Evolutionary conservation across 2,329 filamentous ascomycete genomes (phyloP).

Genomic region (Mycocentrospora acerina): DNA sequence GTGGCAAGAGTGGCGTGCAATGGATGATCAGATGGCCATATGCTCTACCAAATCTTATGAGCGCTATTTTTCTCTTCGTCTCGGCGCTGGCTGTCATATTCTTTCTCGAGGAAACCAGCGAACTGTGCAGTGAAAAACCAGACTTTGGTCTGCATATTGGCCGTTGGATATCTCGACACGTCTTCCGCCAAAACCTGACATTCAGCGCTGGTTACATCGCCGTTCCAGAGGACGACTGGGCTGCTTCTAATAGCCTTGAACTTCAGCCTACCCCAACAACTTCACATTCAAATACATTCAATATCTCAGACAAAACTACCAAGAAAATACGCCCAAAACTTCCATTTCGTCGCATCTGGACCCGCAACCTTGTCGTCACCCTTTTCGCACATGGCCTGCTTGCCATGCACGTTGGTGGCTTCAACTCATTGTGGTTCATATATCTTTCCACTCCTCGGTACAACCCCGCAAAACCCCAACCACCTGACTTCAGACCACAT

Average conservation of each 20-base stretch:
- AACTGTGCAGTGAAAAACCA: conserved; percentile 42
- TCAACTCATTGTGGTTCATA: conserved; percentile 53
- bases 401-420: conserved; percentile 52
- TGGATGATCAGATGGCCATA: conserved; percentile 70
- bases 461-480: conserved; percentile 36
- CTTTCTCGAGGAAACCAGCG: conserved; percentile 64
- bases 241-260: conserved; percentile 25
- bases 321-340: conserved; percentile 34
- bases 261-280: conserved; percentile 35
- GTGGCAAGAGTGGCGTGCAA: conserved; percentile 58
- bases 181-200: conserved; percentile 32
- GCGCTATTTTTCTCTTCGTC: conserved; percentile 59
- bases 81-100: conserved; percentile 60
- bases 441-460: conserved; percentile 52
- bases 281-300: conserved; percentile 4
- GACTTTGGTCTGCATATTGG: conserved; percentile 46
- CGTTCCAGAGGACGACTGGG: conserved; percentile 30
- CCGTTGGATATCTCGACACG: conserved; percentile 36
- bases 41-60: conserved; percentile 69
- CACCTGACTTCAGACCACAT: conserved; percentile 37
- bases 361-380: conserved; percentile 47
- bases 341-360: conserved; percentile 51
- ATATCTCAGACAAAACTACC: conserved; percentile 12
- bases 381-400: conserved; percentile 49
- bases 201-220: conserved; percentile 32